phyloP scores from a whole-genome alignment of 345 rosid genomes.

The Arabidopsis thaliana region DNA sequence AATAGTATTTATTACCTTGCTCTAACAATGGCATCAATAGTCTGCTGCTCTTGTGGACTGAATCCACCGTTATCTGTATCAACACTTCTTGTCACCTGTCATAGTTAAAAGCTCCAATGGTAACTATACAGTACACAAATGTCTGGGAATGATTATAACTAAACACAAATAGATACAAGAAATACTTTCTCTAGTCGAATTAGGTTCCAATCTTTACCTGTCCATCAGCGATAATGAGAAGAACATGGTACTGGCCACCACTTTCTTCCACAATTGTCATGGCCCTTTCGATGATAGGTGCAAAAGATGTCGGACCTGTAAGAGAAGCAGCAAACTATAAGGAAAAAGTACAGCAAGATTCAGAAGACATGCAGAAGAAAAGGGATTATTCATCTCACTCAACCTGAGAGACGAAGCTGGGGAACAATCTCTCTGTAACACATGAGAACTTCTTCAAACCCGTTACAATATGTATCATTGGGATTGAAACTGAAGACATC shows the following conservation, averaged over 20 bases:
- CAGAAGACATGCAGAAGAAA: conserved; percentile 25
- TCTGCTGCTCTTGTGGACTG: conserved; percentile 80
- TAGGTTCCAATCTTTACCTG: conserved; percentile 56
- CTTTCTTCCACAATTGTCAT: conserved; percentile 85
- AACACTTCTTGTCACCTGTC: conserved; percentile 85
- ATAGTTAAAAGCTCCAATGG: neutral
- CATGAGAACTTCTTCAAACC: conserved; percentile 86
- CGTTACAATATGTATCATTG: conserved; percentile 67
- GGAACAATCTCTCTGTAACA: conserved; percentile 85
- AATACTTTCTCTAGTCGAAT: neutral
- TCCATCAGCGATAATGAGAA: conserved; percentile 92
- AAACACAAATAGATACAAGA: neutral
- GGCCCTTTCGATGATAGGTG: conserved; percentile 86
- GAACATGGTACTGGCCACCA: conserved; percentile 90
- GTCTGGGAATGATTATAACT: neutral
- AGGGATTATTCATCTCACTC: neutral
- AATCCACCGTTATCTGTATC: conserved; percentile 64
- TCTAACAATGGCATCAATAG: conserved; percentile 84
- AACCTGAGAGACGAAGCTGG: conserved; percentile 82
- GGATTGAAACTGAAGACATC: conserved; percentile 85
- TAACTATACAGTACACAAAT: neutral
- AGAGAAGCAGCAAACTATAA: conserved; percentile 10
- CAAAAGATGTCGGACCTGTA: conserved; percentile 93
- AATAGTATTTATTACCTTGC: conserved; percentile 60
- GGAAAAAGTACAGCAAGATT: conserved; percentile 25